Evolutionary conservation across 2,329 filamentous ascomycete genomes (phyloP), one percentile per base, ranked within the genome.

Genomic region (Cercospora brassicicola): DNA sequence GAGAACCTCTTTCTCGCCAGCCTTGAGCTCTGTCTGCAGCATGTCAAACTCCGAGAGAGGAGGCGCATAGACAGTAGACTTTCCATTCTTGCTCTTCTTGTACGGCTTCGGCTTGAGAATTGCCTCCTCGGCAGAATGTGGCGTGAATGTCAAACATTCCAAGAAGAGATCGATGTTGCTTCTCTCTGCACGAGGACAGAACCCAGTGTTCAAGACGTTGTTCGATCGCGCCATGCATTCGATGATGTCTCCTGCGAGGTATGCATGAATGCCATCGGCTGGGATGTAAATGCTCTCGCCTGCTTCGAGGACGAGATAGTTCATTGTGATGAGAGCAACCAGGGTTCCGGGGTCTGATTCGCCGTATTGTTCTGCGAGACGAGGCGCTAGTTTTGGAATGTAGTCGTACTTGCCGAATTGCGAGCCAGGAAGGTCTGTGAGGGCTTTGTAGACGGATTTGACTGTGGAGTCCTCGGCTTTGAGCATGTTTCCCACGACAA

Each of bases 181-280:
- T 11, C 89, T 84, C 57, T 91, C 87, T 0, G 87, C 85, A 1
- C 83, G 82, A 0, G 90, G 90, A 72, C 90, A 93, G 81, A 94
- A 92, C 0, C 91, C 90, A 0, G 87, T 88, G 77, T 91, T 91
- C 60, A 93, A 82, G n/a, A 93, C 90, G 67, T 92, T 92, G 81
- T 93, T 89, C 20, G 85, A 88, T 7, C 90, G 85, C 1, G 90
- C 90, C 90, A 93, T 93, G 79, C 90, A 92, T 78, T 93, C 90
- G 73, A 93, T 87, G 62, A 93, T 91, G 75, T 92, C 88, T 2
- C 91, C 91, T 3, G 85, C 85, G 0, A 93, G 81, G 75, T 92
- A 93, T 0, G 90, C 90, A 75, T 93, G 90, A 64, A 92, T 90
- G 4, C 89, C 90, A 71, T 92, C 90, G 0, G 89, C 89, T 0